These are phyloP conservation scores for Cytospora schulzeri DNA, from an alignment of 2,329 filamentous ascomycete species.

Conservation along the genomic window DNA sequence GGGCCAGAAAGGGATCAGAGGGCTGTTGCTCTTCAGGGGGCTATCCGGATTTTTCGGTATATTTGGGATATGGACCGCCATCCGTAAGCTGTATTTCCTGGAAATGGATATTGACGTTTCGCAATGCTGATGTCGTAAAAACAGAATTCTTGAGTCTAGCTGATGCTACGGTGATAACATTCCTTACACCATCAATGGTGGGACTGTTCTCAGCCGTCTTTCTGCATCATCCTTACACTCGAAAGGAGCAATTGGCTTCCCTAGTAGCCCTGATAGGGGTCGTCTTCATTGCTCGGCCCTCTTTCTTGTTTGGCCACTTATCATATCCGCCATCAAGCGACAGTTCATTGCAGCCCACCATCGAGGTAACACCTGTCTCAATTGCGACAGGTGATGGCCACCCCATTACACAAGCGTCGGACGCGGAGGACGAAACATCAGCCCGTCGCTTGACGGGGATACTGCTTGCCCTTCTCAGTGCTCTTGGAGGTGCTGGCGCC, in stretches of 20 bases:
- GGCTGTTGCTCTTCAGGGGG: constrained; percentile 69
- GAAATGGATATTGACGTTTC: background rate
- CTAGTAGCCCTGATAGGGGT: constrained; percentile 78
- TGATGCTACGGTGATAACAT: constrained; percentile 88
- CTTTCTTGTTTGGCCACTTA: constrained; percentile 15
- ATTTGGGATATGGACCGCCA: constrained; percentile 64
- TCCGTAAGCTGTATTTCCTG: constrained; percentile 38
- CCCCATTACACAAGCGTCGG: background rate
- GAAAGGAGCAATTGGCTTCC: constrained; percentile 75
- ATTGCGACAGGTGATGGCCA: constrained; percentile 5
- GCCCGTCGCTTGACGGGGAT: constrained; percentile 71
- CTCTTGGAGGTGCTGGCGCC: constrained; percentile 68
- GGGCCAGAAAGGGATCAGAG: constrained; percentile 66
- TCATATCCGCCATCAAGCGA: background rate
- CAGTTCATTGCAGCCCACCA: background rate
- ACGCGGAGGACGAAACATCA: constrained; percentile 51
- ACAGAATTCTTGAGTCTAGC: constrained; percentile 78
- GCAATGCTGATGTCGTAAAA: constrained; percentile 37
- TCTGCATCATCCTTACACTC: constrained; percentile 75
- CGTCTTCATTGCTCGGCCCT: constrained; percentile 77
- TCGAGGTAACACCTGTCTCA: constrained; percentile 1
- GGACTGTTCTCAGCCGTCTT: constrained; percentile 80
- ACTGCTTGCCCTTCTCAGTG: constrained; percentile 72
- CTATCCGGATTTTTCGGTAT: constrained; percentile 73
- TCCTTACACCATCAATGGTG: constrained; percentile 76